These are phyloP conservation scores for Coelastrella sp. DNA, from an alignment of 139 green algal genomes.

Conservation along the genomic window DNA sequence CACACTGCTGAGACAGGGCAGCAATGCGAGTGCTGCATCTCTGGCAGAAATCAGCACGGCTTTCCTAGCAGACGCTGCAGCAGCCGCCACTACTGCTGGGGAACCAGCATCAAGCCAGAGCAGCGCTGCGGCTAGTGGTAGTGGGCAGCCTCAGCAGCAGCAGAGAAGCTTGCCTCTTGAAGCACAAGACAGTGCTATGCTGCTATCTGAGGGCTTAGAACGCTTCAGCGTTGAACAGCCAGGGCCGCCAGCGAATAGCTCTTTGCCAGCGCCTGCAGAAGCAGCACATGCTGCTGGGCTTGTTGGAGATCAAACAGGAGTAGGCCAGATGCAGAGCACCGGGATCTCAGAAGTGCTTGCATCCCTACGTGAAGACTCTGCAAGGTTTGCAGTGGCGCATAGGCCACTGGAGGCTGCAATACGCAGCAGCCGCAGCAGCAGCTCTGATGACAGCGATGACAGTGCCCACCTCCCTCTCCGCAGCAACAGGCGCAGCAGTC, in stretches of 20 bases:
- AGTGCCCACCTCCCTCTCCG: background rate
- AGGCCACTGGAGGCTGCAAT: background rate
- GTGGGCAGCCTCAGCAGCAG: background rate
- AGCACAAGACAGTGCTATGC: conserved; percentile 36
- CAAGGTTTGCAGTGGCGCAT: background rate
- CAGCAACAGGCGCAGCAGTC: background rate
- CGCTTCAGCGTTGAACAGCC: background rate
- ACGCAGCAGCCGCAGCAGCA: conserved; percentile 5
- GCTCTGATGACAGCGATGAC: background rate
- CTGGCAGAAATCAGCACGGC: background rate
- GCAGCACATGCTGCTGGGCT: background rate
- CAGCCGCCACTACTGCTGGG: background rate
- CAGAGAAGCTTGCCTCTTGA: background rate
- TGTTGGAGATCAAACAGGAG: background rate
- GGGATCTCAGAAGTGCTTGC: background rate
- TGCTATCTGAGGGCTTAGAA: background rate
- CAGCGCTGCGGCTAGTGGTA: background rate
- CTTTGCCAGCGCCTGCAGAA: background rate
- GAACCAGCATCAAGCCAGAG: background rate
- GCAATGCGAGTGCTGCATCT: background rate
- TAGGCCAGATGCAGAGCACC: background rate
- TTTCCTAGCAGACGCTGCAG: background rate
- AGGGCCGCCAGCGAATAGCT: background rate
- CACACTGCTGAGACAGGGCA: conserved; percentile 9
- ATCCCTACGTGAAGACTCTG: background rate